Conservation (phyloP, 306 rosid species). For the Urtica urens region DNA sequence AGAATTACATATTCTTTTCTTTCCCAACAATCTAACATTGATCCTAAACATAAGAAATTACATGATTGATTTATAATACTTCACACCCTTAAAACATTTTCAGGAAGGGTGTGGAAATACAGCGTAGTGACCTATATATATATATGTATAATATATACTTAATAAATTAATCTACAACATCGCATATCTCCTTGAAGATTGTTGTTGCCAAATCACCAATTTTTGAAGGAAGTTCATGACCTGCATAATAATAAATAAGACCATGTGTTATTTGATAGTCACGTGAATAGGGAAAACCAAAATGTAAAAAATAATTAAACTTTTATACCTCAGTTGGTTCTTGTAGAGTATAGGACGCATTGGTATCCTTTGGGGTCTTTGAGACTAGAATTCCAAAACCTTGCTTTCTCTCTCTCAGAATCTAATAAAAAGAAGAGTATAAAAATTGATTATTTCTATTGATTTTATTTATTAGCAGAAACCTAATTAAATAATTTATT, state of each 20-base stretch:
- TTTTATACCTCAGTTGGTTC: slow-evolving; percentile 88
- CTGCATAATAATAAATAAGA: slow-evolving; percentile 20
- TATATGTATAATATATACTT: not conserved
- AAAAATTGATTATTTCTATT: not conserved
- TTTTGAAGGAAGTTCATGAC: slow-evolving; percentile 70
- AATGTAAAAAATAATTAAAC: slow-evolving; percentile 1
- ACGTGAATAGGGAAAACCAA: too few species aligned
- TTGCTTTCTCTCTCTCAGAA: slow-evolving; percentile 77
- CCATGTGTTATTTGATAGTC: too few species aligned
- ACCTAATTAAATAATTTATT: not conserved
- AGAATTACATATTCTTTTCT: not conserved
- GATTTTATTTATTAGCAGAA: not conserved
- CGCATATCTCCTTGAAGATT: slow-evolving; percentile 25
- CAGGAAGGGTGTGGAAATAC: slow-evolving; percentile 24
- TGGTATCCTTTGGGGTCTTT: slow-evolving; percentile 75
- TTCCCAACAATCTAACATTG: not conserved
- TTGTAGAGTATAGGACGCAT: slow-evolving; percentile 74
- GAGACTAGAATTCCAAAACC: slow-evolving; percentile 92
- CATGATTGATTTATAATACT: not conserved
- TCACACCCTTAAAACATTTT: slow-evolving; percentile 27
- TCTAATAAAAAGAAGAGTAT: slow-evolving; percentile 23
- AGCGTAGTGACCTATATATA: slow-evolving; percentile 2
- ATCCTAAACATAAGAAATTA: not conserved
- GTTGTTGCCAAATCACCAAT: slow-evolving; percentile 53
- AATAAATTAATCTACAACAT: slow-evolving; percentile 23